Evolutionary conservation across 2,329 filamentous ascomycete genomes (phyloP).

Genomic region (Monilinia aucupariae): DNA sequence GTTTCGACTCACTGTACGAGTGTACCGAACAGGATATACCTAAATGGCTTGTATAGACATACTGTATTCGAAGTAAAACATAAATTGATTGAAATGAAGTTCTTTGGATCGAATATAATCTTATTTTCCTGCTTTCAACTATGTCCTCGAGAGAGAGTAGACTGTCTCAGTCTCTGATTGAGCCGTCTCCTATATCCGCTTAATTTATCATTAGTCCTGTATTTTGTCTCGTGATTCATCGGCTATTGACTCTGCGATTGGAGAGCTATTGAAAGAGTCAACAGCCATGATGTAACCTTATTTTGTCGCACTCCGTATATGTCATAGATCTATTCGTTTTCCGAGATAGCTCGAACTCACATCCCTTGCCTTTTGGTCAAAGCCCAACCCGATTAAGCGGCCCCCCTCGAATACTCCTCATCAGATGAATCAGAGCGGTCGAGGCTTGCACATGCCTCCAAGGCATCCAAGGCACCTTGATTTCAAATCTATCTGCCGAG

Average conservation of each 20-base stretch:
- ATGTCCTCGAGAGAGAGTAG: too few relatives aligned
- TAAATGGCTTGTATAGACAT: too few relatives aligned
- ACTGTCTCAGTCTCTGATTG: too few relatives aligned
- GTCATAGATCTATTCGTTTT: background rate
- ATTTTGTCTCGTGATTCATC: background rate
- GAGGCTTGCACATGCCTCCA: slow-evolving; percentile 7
- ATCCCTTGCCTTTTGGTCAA: background rate
- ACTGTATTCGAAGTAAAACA: too few relatives aligned
- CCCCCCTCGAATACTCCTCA: background rate
- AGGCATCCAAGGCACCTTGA: slow-evolving; percentile 1
- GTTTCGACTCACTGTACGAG: too few relatives aligned
- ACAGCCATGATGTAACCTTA: background rate
- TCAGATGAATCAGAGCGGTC: slow-evolving; percentile 2
- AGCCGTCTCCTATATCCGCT: too few relatives aligned
- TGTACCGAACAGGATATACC: too few relatives aligned
- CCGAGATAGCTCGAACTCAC: background rate
- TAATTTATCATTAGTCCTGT: too few relatives aligned
- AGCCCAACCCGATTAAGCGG: background rate
- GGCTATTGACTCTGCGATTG: background rate
- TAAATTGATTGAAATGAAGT: too few relatives aligned
- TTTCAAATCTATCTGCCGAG: background rate
- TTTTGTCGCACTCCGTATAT: background rate
- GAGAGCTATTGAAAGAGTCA: background rate
- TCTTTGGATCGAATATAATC: too few relatives aligned
- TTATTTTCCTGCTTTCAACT: too few relatives aligned